These are phyloP conservation scores for Venturia carpophila DNA, from an alignment of 2,329 filamentous ascomycete species.

Conservation along the genomic window DNA sequence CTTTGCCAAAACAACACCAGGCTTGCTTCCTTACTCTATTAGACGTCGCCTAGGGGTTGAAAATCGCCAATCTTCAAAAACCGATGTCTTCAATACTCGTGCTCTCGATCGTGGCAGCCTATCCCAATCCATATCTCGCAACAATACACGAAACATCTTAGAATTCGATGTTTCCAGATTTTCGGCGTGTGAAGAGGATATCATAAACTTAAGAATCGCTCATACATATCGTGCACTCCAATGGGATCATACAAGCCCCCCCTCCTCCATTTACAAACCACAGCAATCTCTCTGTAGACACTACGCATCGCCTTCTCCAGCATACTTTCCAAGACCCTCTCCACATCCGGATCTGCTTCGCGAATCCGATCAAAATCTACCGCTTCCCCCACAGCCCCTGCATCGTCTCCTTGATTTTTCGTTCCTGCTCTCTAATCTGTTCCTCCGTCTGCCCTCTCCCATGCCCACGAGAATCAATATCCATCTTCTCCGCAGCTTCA, in stretches of 20 bases:
- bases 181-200: not conserved
- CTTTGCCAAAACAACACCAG: too few species aligned
- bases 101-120: too few species aligned
- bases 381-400: slow-evolving; percentile 46
- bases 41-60: too few species aligned
- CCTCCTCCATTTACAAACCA: not conserved
- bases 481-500: slow-evolving; percentile 36
- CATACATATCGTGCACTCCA: not conserved
- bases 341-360: not conserved
- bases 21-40: too few species aligned
- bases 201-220: not conserved
- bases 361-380: slow-evolving; percentile 13
- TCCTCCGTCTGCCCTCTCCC: slow-evolving; percentile 54
- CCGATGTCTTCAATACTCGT: too few species aligned
- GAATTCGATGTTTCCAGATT: too few species aligned
- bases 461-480: slow-evolving; percentile 52
- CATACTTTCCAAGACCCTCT: not conserved
- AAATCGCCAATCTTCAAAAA: too few species aligned
- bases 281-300: not conserved
- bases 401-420: slow-evolving; percentile 51
- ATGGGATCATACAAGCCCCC: too few species aligned
- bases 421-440: slow-evolving; percentile 54
- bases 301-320: not conserved
- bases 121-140: too few species aligned
- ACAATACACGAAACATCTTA: too few species aligned